Evolutionary conservation across 1,139 yeast species (phyloP).

Genomic region (Sugiyamaella novakii): DNA sequence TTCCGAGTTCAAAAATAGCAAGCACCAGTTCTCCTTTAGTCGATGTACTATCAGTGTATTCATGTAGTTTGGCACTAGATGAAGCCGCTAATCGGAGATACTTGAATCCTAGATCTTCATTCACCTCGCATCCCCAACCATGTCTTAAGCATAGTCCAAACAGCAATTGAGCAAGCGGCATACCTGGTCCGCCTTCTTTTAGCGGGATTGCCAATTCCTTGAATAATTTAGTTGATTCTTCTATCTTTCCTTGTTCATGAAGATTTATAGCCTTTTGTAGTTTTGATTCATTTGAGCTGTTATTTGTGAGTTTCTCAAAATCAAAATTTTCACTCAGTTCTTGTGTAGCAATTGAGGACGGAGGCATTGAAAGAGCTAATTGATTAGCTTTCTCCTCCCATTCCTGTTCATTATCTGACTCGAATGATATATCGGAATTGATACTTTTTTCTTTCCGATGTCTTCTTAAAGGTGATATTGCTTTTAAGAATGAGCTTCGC

Average conservation of each 20-base stretch:
- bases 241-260: conserved; percentile 36
- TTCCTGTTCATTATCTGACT: conserved; percentile 11
- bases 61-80: conserved; percentile 9
- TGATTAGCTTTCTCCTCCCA: conserved; percentile 24
- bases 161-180: conserved; percentile 41
- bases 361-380: conserved; percentile 21
- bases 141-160: conserved; percentile 41
- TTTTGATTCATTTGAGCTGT: conserved; percentile 29
- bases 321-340: conserved; percentile 7
- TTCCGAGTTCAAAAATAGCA: conserved; percentile 42
- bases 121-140: conserved; percentile 40
- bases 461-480: conserved; percentile 13
- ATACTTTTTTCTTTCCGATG: conserved; percentile 2
- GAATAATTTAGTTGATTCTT: conserved; percentile 32
- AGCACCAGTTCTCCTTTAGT: conserved; percentile 37
- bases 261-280: conserved; percentile 38
- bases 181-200: conserved; percentile 18
- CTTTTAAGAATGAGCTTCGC: conserved; percentile 11
- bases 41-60: conserved; percentile 22
- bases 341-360: background rate
- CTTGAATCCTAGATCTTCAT: conserved; percentile 35
- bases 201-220: conserved; percentile 34
- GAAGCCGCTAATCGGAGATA: conserved; percentile 37
- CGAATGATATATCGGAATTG: conserved; percentile 1
- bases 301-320: conserved; percentile 1